Base-by-base conservation (phyloP, 768 basidiomycete species). In the Tulasnella sp. region DNA sequence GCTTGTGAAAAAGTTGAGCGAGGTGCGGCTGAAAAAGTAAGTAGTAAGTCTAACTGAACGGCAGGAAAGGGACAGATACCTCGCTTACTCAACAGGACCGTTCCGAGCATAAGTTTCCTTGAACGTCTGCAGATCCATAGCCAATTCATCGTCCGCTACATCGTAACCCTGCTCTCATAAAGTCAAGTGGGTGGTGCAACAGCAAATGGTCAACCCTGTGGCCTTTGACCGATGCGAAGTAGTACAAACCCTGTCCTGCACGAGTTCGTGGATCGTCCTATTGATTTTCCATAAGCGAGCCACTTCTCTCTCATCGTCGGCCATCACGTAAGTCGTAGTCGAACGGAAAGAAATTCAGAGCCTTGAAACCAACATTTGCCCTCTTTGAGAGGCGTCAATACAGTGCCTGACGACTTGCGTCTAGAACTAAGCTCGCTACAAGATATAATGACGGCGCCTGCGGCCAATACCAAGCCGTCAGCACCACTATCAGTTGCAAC, bases 221-320 rank as follows among this genome's bases (percentile, higher is more conserved):
- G 7, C 56, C 19, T 60, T 27, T 60, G 21, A 26, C 34, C 23
- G 9, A 51, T 9, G 3, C 19, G 19, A 7, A 17, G 1, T 38
- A 15, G 29, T 7, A 67, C 74, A 74, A 63, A 97, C 96, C 77
- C 96, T 82, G 72, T 99, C 95, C 70, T 84, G 82, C 64, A 94
- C 90, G 54, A 99, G 83, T 73, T 99, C 95, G 70, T 97, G 94
- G 44, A 97, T 86, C 51, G 96, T 98, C 67, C 90, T 76, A 72
- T 92, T 92, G 64, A 98, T 93, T 68, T 94, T 87, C 91, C 93
- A 98, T 68, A 98, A 78, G 68, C 84, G 84, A 61, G 93, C 68
- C 38, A 73, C 65, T 60, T 74, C 73, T 62, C 71, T 55, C 23
- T 71, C 71, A 29, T 66, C 69, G 41, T 68, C 69, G 9, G 68